phyloP scores from a whole-genome alignment of 2,329 filamentous ascomycete genomes.

The Atkinsonella hypoxylon region DNA sequence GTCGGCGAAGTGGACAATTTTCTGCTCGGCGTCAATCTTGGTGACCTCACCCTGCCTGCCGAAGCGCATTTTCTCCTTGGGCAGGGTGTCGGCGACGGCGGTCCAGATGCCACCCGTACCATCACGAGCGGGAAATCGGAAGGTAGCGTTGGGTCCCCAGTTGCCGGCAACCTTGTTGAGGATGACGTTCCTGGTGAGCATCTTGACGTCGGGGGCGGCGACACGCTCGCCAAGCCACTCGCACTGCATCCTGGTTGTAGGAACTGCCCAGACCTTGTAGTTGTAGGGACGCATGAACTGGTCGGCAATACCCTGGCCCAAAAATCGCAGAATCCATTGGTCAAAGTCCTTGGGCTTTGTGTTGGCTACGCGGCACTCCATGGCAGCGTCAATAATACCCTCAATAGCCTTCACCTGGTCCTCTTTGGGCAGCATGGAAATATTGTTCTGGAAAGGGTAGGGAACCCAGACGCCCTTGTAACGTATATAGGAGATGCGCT shows the following conservation, averaged over 20 bases:
- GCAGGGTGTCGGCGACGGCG: constrained; percentile 84
- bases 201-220: constrained; percentile 90
- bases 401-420: constrained; percentile 93
- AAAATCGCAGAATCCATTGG: constrained; percentile 93
- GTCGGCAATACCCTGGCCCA: constrained; percentile 79
- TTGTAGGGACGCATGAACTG: constrained; percentile 99
- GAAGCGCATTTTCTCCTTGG: constrained; percentile 82
- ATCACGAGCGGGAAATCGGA: constrained; percentile 91
- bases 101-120: constrained; percentile 99
- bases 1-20: constrained; percentile 70
- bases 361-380: constrained; percentile 75
- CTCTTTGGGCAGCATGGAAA: constrained; percentile 94
- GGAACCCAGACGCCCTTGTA: constrained; percentile 96
- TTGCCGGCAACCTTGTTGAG: constrained; percentile 91
- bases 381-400: constrained; percentile 86
- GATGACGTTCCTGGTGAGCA: constrained; percentile 85
- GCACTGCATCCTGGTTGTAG: constrained; percentile 99
- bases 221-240: constrained; percentile 98
- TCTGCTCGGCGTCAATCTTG: constrained; percentile 76
- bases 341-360: constrained; percentile 95
- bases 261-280: constrained; percentile 99
- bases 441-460: constrained; percentile 99
- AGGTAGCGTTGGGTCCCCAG: constrained; percentile 97
- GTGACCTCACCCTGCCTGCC: constrained; percentile 74
- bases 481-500: constrained; percentile 97